Conservation (phyloP, 441 rosid species). For the Croton laevigatus region DNA sequence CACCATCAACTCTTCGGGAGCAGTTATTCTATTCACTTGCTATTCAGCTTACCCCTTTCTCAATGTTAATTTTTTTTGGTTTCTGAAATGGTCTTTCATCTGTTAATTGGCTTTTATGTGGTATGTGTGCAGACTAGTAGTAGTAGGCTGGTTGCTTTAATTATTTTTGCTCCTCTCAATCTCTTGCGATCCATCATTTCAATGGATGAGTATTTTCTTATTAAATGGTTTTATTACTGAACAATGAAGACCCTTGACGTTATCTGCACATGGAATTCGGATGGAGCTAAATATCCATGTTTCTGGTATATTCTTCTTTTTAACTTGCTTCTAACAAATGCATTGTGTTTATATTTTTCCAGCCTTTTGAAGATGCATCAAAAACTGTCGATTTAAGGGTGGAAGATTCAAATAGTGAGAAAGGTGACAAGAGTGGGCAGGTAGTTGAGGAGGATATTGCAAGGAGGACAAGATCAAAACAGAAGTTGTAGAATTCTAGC, state of each 20-base stretch:
- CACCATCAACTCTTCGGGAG: background rate
- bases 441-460: constrained; percentile 17
- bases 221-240: background rate
- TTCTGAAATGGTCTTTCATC: background rate
- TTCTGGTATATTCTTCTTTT: background rate
- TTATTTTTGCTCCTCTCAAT: background rate
- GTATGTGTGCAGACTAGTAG: background rate
- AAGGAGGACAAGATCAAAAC: constrained; percentile 33
- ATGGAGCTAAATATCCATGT: background rate
- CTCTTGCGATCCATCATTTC: background rate
- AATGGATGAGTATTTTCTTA: background rate
- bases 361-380: constrained; percentile 17
- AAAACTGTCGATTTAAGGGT: constrained; percentile 5
- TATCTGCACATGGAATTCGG: background rate
- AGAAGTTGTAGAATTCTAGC: constrained; percentile 24
- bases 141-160: background rate
- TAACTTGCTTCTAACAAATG: background rate
- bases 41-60: background rate
- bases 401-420: constrained; percentile 17
- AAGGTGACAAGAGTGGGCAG: constrained; percentile 11
- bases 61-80: background rate
- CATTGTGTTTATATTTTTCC: background rate
- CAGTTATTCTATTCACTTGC: too few relatives aligned
- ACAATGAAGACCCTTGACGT: background rate
- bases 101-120: background rate